These are phyloP conservation scores for Aciculosporium take DNA, from an alignment of 2,329 filamentous ascomycete genomes.

Conservation along the genomic window DNA sequence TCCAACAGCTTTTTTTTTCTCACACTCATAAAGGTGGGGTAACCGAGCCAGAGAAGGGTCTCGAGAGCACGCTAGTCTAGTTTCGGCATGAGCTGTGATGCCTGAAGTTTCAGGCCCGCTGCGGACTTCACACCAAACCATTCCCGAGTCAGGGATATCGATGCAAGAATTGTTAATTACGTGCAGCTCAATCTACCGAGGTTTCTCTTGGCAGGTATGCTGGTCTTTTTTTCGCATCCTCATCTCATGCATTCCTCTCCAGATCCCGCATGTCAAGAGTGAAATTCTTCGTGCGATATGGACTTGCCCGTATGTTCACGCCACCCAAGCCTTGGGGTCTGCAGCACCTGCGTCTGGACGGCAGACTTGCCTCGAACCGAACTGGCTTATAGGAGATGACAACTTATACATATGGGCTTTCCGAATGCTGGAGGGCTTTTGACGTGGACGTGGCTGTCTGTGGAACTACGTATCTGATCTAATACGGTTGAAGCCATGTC, in stretches of 20 bases:
- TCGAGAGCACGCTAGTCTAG: background rate
- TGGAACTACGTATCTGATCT: too few species aligned
- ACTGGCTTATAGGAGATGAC: background rate
- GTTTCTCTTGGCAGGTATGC: background rate
- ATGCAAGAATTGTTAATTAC: background rate
- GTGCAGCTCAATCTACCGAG: background rate
- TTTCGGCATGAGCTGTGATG: background rate
- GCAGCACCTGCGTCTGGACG: background rate
- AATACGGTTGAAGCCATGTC: too few species aligned
- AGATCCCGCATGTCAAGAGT: background rate
- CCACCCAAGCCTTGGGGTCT: background rate
- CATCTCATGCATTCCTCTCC: background rate
- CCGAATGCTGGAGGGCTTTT: too few species aligned
- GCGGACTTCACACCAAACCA: background rate
- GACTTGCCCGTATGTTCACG: background rate
- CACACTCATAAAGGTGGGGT: slow-evolving; percentile 4
- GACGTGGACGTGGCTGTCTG: background rate
- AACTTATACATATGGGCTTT: background rate
- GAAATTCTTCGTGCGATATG: background rate
- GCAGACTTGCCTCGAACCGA: background rate
- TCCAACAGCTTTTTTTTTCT: slow-evolving; percentile 16
- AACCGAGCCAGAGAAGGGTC: slow-evolving; percentile 4
- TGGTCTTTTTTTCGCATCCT: background rate
- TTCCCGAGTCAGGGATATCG: background rate
- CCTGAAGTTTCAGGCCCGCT: slow-evolving; percentile 1